A percentile compares a stretch with the other conserved stretches of the same genome.
phyloP scores from a whole-genome alignment of 306 rosid species.

The Quercus suber region DNA sequence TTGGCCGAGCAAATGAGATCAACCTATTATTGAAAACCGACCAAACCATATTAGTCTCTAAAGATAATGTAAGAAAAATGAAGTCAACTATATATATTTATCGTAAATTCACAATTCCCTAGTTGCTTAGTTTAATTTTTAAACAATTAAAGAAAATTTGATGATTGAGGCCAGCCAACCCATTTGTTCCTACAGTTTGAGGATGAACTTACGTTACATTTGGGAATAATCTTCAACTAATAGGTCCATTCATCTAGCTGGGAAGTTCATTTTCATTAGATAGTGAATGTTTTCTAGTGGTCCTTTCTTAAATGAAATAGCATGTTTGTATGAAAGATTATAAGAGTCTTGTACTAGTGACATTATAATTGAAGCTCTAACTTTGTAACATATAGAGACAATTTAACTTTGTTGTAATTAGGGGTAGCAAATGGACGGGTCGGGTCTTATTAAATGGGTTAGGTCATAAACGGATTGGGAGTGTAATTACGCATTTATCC shows the following conservation, averaged over 20 bases:
- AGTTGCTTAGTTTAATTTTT: too few species aligned
- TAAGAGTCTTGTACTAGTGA: background rate
- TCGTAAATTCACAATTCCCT: too few species aligned
- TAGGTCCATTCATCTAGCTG: background rate
- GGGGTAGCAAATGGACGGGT: too few species aligned
- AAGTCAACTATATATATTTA: too few species aligned
- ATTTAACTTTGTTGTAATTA: background rate
- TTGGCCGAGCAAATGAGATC: background rate
- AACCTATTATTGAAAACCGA: background rate
- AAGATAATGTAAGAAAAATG: too few species aligned
- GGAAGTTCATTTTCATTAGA: background rate
- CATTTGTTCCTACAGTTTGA: background rate
- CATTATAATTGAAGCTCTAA: background rate
- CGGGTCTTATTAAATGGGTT: too few species aligned
- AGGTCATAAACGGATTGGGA: too few species aligned
- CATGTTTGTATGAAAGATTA: background rate
- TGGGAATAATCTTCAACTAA: background rate
- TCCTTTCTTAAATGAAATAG: background rate
- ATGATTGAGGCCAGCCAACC: background rate
- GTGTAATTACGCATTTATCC: too few species aligned
- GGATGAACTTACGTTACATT: background rate
- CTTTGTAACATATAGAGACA: background rate
- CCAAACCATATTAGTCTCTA: background rate
- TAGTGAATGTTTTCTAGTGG: background rate
- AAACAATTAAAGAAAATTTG: background rate